Evolutionary conservation across 179 eudicot genomes (phyloP), one percentile per base, ranked within the genome.

Genomic region (Kewa caespitosa): DNA sequence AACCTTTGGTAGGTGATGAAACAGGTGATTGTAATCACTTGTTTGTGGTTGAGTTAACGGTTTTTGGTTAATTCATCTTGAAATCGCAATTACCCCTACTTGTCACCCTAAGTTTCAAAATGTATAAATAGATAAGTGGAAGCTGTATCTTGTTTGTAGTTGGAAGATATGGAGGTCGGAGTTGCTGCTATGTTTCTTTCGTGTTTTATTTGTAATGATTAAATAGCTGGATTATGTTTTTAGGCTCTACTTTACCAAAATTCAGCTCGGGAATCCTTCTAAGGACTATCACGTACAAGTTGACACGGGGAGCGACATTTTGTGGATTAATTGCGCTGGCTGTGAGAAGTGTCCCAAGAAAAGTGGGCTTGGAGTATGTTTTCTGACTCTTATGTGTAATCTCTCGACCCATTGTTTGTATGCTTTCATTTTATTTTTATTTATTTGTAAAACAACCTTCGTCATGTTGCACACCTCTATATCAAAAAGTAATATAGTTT

Each of bases 261-360:
- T 95, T 79, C 82, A 81, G 66, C 72, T 95, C 55, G 99, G 99
- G 78, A 85, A 81, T 79, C 99, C 99, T 78, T 78, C 97, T 39
- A 83, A 76, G 73, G 89, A 87, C 61, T 93, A 85, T 74, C 85
- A 93, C 67, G 90, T 95, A 54, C 99, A 95, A 80, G 88, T 95
- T 25, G 99, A 95, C 81, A 95, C 99, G 23, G 99, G 99, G 86
- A 95, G 97, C 79, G 97, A 95, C 73, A 69, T 95, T 64, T 79
- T 91, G 74, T 95, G 99, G 99, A 90, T 95, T 74, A 95, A 91
- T 64, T 93, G 99, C 77, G 87, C 73, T 67, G 91, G 91, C 74
- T 95, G 99, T 72, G 81, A 82, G 12, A 85, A 52, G 33, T 95
- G 99, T 73, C 98, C 99, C 20, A 82, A 46, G 54, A 87, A 85